A percentile compares a stretch with the other conserved stretches of the same genome.
Evolutionary conservation across 148 eudicot species (phyloP).

Genomic region (Tetragonia tetragonoides): DNA sequence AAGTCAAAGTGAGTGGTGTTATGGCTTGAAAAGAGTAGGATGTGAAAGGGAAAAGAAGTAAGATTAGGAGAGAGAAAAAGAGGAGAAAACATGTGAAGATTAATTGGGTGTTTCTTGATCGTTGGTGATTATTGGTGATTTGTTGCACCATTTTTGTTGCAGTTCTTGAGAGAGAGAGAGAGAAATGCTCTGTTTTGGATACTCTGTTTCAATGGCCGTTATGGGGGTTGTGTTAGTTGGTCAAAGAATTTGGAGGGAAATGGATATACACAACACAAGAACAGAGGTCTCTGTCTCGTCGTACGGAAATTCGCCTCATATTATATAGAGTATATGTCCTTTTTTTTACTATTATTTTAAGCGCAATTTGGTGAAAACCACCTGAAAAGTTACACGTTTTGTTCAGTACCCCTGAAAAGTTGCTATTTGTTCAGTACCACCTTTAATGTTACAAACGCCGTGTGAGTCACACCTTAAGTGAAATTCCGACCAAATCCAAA

Average conservation of each 20-base stretch:
- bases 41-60: constrained; percentile 25
- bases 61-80: constrained; percentile 32
- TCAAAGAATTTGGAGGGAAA: constrained; percentile 16
- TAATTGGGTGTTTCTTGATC: constrained; percentile 21
- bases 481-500: no score
- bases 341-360: no score
- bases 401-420: no score
- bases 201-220: constrained; percentile 9
- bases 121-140: constrained; percentile 12
- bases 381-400: no score
- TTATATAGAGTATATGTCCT: no score
- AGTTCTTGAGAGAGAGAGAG: constrained; percentile 4
- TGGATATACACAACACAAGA: neutral
- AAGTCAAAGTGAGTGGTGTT: constrained; percentile 8
- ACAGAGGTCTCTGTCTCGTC: no score
- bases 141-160: neutral
- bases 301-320: no score
- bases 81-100: constrained; percentile 27
- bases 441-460: no score
- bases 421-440: no score
- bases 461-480: no score
- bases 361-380: no score
- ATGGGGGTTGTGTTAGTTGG: neutral
- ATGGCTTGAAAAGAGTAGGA: constrained; percentile 2
- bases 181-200: no score